These are phyloP conservation scores for Polyplosphaeria fusca DNA, from an alignment of 495 filamentous ascomycete genomes.

Conservation along the genomic window DNA sequence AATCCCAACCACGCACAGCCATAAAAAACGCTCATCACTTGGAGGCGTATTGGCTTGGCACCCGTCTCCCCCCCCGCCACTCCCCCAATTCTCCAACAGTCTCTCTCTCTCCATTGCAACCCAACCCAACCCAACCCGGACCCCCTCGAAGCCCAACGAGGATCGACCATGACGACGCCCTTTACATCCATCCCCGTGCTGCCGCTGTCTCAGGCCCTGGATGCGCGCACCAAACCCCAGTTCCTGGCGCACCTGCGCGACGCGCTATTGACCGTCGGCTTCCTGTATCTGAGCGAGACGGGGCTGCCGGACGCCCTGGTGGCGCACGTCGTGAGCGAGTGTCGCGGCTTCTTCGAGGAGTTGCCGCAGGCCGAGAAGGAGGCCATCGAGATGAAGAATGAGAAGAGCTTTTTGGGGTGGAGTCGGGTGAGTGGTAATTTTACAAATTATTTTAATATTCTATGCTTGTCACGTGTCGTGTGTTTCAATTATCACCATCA, in stretches of 20 bases:
- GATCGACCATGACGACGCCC: conserved; percentile 24
- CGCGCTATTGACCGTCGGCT: conserved; percentile 86
- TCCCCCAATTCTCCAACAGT: no score
- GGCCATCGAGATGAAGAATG: conserved; percentile 87
- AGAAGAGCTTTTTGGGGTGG: conserved; percentile 44
- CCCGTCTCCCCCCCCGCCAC: no score
- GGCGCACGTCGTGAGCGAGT: conserved; percentile 64
- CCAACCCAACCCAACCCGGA: no score
- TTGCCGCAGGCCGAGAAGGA: conserved; percentile 75
- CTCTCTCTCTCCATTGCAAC: no score
- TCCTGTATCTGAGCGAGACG: conserved; percentile 85
- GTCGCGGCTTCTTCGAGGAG: conserved; percentile 69
- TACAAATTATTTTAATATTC: not conserved
- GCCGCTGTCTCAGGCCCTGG: conserved; percentile 64
- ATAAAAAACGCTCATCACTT: no score
- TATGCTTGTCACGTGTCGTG: not conserved
- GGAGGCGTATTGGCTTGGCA: no score
- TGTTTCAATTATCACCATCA: no score
- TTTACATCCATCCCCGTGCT: conserved; percentile 81
- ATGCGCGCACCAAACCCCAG: conserved; percentile 63
- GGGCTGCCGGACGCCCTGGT: conserved; percentile 68
- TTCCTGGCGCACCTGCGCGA: conserved; percentile 73
- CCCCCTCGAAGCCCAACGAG: not conserved
- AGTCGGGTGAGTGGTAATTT: conserved; percentile 36
- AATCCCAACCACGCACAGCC: no score